Evolutionary conservation across 345 rosid species (phyloP).

Genomic region (Citrus australasica): DNA sequence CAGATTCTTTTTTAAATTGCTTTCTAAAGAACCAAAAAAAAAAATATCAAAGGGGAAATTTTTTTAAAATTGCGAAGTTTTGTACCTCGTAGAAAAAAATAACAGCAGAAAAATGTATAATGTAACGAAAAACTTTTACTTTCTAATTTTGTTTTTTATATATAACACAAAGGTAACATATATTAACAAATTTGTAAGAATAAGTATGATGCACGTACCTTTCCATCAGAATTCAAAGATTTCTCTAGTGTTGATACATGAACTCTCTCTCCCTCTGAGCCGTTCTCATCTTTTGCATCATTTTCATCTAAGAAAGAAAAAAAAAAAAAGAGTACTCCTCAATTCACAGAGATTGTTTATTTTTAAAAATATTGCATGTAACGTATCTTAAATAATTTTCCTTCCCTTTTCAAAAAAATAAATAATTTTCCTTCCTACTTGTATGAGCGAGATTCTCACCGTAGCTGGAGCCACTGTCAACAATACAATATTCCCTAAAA

Average conservation of each 20-base stretch:
- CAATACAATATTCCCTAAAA: constrained; percentile 37
- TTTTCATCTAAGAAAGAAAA: neutral
- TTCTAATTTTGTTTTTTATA: too few relatives aligned
- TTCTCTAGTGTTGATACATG: too few relatives aligned
- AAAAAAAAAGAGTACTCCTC: neutral
- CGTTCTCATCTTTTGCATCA: neutral
- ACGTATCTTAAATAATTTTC: too few relatives aligned
- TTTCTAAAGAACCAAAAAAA: neutral
- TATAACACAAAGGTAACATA: neutral
- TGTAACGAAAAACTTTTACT: too few relatives aligned
- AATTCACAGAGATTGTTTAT: neutral
- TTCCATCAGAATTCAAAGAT: neutral
- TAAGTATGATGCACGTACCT: neutral
- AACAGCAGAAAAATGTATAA: neutral
- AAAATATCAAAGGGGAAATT: neutral
- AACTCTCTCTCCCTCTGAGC: neutral
- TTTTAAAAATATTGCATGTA: too few relatives aligned
- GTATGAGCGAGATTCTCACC: neutral
- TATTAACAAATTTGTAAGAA: neutral
- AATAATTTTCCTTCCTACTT: neutral
- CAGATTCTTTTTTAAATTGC: neutral
- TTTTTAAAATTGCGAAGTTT: too few relatives aligned
- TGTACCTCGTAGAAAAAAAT: neutral
- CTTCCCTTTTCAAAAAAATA: neutral
- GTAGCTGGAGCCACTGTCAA: neutral